These are phyloP conservation scores for Penicillium sp. DNA, from an alignment of 2,329 filamentous ascomycete genomes.

Conservation along the genomic window DNA sequence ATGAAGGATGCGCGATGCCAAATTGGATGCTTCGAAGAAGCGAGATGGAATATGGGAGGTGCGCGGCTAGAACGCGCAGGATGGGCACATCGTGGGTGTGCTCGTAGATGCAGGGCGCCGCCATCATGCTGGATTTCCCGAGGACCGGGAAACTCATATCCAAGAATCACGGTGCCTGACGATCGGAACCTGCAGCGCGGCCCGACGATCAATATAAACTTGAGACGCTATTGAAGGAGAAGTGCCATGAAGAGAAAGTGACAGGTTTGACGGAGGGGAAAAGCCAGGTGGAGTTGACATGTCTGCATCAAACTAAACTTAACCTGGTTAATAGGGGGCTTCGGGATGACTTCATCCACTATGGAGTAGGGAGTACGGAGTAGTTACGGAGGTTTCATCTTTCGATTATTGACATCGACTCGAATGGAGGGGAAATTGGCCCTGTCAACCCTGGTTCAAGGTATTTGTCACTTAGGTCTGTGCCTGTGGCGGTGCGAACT, in stretches of 20 bases:
- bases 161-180: neutral
- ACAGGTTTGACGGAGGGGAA: conserved; percentile 2
- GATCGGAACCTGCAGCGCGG: conserved; percentile 5
- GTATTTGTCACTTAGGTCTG: conserved; percentile 21
- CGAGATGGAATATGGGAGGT: conserved; percentile 37
- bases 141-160: neutral
- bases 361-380: too few relatives aligned
- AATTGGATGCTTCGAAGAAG: conserved; percentile 39
- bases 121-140: neutral
- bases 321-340: too few relatives aligned
- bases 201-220: neutral
- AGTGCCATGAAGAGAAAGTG: neutral
- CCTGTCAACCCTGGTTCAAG: neutral
- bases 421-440: too few relatives aligned
- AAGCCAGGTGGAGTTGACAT: neutral
- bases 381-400: too few relatives aligned
- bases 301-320: too few relatives aligned
- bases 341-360: too few relatives aligned
- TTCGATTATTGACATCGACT: too few relatives aligned
- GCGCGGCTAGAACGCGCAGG: conserved; percentile 27
- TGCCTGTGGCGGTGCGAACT: conserved; percentile 23
- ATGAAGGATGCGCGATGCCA: conserved; percentile 26
- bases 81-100: conserved; percentile 13
- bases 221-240: conserved; percentile 5
- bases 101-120: conserved; percentile 12